Base-by-base conservation (phyloP, 768 basidiomycete genomes). In the Auriscalpium microsporum region DNA sequence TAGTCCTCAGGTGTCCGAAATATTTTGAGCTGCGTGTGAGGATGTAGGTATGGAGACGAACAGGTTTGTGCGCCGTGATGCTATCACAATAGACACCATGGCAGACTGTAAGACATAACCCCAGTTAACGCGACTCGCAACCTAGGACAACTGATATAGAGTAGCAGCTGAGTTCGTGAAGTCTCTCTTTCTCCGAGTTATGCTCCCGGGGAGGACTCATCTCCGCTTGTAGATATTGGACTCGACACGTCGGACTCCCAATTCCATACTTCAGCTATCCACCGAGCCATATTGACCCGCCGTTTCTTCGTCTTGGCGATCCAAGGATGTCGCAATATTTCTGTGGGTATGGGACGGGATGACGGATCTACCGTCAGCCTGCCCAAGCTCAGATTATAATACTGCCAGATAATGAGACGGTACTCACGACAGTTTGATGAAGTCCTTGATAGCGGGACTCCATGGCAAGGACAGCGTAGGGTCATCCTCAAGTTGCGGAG, bases 361-460 rank as follows among this genome's bases (percentile, higher is more conserved):
- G 71, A 68, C 47, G 82, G 75, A 57, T 84, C 82, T 44, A 86
- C 78, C 55, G 75, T 86, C 54, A 89, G 74, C 63, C 86, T 90
- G 55, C 38, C 60, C 3, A 62, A 3, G 52, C 17, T 36, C 42
- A 45, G 23, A 11, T 10, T 47, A n/a, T 17, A 45, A 45, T 37
- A 57, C 47, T 33, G 33, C 28, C 16, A 17, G 13, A 38, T 21
- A 36, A 21, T 33, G 34, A 23, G 36, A 28, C n/a, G 42, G 7
- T 6, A 72, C 86, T 63, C 64, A 92, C 91, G 87, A 82, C 64
- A 81, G 74, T 59, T 75, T 80, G 69, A 93, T 81, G 69, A 93
- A 93, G 59, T 89, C 84, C 67, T 92, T 93, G 84, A 93, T 90
- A 3, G 80, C 78, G 33, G 80, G 75, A 55, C 80, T 82, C 89